Evolutionary conservation across 1,284 basidiomycete species (phyloP), one percentile per base, ranked within the genome.

Genomic region (Rhodotorula sp.): DNA sequence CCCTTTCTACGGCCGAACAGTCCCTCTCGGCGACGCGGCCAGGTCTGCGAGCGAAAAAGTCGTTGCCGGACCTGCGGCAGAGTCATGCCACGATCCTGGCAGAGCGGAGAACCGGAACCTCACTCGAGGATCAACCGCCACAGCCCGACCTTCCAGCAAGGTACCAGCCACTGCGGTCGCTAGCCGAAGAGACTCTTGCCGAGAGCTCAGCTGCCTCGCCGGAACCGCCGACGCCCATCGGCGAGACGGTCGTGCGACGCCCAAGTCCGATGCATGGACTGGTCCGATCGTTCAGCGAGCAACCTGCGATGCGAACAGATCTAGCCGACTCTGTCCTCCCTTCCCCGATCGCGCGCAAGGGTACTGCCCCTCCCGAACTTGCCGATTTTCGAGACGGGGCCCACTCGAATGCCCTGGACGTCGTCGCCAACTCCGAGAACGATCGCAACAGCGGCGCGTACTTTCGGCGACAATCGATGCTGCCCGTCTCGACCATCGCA

Each of bases 21-120:
- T 43, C 64, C 48, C 49, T 59, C 20, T 43, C 65, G 3, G 43
- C 62, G 3, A 20, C 58, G 16, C 62, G 65, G 0, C 26, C 62
- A 0, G 69, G 62, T 0, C 67, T 80, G 12, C 69, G 72, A 8
- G 34, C 85, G 47, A 93, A 92, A 83, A 92, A 95, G 82, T 94
- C 92, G 66, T 84, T 97, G 70, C 93, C 94, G 15, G 93, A 97
- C 79, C 83, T 97, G 62, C 87, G 91, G 31, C 87, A 87, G 58
- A 83, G 81, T 64, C 84, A 85, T 69, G 79, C 79, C 39, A 78
- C 79, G 43, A 81, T 81, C 54, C 67, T 81, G 47, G 74, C 78
- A 26, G 80, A 81, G 60, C 76, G 79, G 3, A 63, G 77, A 15
- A 64, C 52, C 2, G 70, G 64, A 0, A 31, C 68, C 3, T 31